Evolutionary conservation across 2,329 filamentous ascomycete genomes (phyloP).

Genomic region (Fusarium staphyleae): DNA sequence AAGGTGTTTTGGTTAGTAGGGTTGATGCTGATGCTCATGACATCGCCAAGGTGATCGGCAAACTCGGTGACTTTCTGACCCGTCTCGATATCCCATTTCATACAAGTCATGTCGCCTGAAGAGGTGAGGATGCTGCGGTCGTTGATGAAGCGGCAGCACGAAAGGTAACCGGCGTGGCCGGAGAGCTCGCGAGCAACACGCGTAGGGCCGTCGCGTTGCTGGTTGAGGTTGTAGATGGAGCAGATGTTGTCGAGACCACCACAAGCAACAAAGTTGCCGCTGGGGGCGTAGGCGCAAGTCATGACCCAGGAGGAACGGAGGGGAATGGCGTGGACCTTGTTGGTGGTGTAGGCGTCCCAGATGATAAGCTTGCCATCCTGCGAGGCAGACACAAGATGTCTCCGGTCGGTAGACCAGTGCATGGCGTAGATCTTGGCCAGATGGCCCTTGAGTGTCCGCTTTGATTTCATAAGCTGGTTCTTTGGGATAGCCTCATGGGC

Average conservation of each 20-base stretch:
- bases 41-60: slow-evolving; percentile 95
- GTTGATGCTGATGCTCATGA: slow-evolving; percentile 99
- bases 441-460: slow-evolving; percentile 96
- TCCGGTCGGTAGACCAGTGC: slow-evolving; percentile 99
- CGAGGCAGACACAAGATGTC: slow-evolving; percentile 96
- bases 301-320: slow-evolving; percentile 99
- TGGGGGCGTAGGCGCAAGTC: slow-evolving; percentile 98
- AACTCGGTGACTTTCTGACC: slow-evolving; percentile 98
- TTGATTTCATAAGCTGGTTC: slow-evolving; percentile 94
- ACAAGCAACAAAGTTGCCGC: slow-evolving; percentile 97
- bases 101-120: slow-evolving; percentile 99
- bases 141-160: slow-evolving; percentile 98
- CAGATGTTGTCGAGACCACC: slow-evolving; percentile 99
- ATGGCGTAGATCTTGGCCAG: slow-evolving; percentile 99
- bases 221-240: slow-evolving; percentile 98
- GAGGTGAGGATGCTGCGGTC: slow-evolving; percentile 97
- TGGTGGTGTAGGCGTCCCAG: slow-evolving; percentile 99
- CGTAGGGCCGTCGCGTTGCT: slow-evolving; percentile 92
- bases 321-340: slow-evolving; percentile 99
- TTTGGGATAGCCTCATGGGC: slow-evolving; percentile 91
- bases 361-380: slow-evolving; percentile 99
- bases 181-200: slow-evolving; percentile 95
- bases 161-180: slow-evolving; percentile 95
- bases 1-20: slow-evolving; percentile 99
- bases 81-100: slow-evolving; percentile 99